Evolutionary conservation across 1,139 yeast genomes (phyloP).

Genomic region (Protomyces pachydermus): DNA sequence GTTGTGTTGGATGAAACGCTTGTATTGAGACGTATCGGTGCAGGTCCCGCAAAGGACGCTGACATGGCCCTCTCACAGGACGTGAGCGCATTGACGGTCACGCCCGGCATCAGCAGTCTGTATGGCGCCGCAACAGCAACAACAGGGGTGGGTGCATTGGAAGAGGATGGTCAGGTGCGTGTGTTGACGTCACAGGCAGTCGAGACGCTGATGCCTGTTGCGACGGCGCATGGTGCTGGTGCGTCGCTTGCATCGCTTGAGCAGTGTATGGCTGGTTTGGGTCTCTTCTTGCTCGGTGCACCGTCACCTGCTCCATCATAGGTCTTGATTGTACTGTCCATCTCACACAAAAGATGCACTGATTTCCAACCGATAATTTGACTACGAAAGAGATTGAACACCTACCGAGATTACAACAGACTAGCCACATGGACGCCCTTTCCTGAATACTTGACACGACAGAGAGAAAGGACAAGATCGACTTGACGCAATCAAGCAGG

Average conservation of each 20-base stretch:
- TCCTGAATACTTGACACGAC: no score
- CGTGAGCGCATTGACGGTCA: background rate
- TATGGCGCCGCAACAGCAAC: background rate
- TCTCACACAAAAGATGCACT: background rate
- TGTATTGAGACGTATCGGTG: background rate
- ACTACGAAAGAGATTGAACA: background rate
- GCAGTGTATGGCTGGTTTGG: background rate
- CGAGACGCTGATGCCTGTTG: background rate
- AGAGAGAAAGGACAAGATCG: background rate
- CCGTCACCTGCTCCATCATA: background rate
- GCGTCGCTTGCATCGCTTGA: background rate
- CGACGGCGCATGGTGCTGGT: background rate
- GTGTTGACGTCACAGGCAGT: background rate
- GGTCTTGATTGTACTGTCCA: background rate
- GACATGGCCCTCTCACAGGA: background rate
- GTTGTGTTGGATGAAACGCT: background rate
- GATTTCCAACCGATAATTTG: background rate
- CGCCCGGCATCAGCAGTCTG: background rate
- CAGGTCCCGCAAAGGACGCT: background rate
- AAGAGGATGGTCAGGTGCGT: background rate
- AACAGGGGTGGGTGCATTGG: background rate
- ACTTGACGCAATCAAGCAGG: conserved; percentile 6
- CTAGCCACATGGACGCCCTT: no score
- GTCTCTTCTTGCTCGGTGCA: background rate
- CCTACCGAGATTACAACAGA: no score